A percentile compares a stretch with the other conserved stretches of the same genome.
phyloP scores from a whole-genome alignment of 805 yeast species.

The Barnettozyma salicaria region DNA sequence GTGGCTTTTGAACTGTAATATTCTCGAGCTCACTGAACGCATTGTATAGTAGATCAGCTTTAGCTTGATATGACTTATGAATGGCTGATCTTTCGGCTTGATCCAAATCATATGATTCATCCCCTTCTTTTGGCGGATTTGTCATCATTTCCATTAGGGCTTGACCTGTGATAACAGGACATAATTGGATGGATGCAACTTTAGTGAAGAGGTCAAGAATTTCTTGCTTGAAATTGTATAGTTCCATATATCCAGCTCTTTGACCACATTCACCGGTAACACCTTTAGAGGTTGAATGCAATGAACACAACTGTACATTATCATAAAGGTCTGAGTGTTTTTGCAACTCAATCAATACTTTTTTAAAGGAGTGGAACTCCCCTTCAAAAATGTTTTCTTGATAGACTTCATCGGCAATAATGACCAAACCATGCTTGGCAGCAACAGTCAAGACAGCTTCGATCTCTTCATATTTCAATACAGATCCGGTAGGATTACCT shows the following conservation, averaged over 20 bases:
- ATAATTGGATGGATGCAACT: slow-evolving; percentile 83
- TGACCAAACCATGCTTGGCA: slow-evolving; percentile 75
- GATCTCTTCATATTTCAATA: slow-evolving; percentile 60
- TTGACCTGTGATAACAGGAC: slow-evolving; percentile 95
- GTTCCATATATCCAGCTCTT: slow-evolving; percentile 98
- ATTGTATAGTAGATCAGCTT: slow-evolving; percentile 59
- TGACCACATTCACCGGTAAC: slow-evolving; percentile 99
- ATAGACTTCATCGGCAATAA: slow-evolving; percentile 97
- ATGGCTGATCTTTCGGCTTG: slow-evolving; percentile 55
- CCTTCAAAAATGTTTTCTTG: slow-evolving; percentile 87
- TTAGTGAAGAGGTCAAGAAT: slow-evolving; percentile 70
- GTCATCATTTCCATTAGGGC: slow-evolving; percentile 89
- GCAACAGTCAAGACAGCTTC: slow-evolving; percentile 70
- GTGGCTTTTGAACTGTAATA: slow-evolving; percentile 79
- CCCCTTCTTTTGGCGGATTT: slow-evolving; percentile 80
- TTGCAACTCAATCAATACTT: slow-evolving; percentile 63
- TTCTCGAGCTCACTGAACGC: slow-evolving; percentile 79
- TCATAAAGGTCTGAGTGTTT: slow-evolving; percentile 49
- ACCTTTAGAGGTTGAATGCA: slow-evolving; percentile 98
- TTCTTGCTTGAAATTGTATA: slow-evolving; percentile 70
- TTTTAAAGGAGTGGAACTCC: slow-evolving; percentile 78
- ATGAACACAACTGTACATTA: slow-evolving; percentile 81
- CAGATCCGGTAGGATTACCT: slow-evolving; percentile 96
- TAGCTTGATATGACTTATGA: slow-evolving; percentile 51
- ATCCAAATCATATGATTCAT: slow-evolving; percentile 65